These are phyloP conservation scores for Cryptococcus sp. DNA, from an alignment of 1,284 basidiomycete genomes.

Conservation along the genomic window DNA sequence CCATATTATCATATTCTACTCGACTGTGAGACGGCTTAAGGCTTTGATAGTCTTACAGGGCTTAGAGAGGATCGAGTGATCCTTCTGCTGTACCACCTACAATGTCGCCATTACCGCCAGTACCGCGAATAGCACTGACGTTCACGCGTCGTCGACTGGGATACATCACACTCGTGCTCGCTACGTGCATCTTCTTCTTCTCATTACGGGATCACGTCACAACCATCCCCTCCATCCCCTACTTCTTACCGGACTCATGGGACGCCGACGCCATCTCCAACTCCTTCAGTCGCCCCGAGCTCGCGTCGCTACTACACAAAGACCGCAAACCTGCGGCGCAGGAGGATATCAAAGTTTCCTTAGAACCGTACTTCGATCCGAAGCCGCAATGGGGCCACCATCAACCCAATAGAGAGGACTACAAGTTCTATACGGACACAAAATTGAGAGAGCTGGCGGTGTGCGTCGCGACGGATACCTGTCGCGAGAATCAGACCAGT, in stretches of 20 bases:
- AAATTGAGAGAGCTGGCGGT: slow-evolving; percentile 14
- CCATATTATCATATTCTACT: too few species aligned
- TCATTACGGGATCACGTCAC: background rate
- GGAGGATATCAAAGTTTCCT: background rate
- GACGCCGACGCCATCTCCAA: background rate
- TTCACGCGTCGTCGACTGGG: background rate
- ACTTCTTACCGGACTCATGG: too few species aligned
- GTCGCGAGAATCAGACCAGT: slow-evolving; percentile 14
- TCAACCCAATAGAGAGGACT: slow-evolving; percentile 13
- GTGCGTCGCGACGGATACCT: slow-evolving; percentile 15
- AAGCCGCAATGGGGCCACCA: slow-evolving; percentile 9
- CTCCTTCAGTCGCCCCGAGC: background rate
- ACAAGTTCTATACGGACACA: slow-evolving; percentile 9
- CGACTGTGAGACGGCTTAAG: too few species aligned
- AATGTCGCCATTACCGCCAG: too few species aligned
- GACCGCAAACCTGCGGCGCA: slow-evolving; percentile 9
- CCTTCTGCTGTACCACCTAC: too few species aligned
- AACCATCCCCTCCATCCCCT: too few species aligned
- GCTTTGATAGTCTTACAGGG: too few species aligned
- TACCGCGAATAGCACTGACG: too few species aligned
- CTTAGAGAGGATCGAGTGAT: too few species aligned
- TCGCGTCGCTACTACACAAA: background rate
- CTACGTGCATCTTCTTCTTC: background rate
- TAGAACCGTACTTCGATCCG: slow-evolving; percentile 7
- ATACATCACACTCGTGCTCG: background rate